Evolutionary conservation across 441 rosid genomes (phyloP).

Genomic region (Erodium trifolium): DNA sequence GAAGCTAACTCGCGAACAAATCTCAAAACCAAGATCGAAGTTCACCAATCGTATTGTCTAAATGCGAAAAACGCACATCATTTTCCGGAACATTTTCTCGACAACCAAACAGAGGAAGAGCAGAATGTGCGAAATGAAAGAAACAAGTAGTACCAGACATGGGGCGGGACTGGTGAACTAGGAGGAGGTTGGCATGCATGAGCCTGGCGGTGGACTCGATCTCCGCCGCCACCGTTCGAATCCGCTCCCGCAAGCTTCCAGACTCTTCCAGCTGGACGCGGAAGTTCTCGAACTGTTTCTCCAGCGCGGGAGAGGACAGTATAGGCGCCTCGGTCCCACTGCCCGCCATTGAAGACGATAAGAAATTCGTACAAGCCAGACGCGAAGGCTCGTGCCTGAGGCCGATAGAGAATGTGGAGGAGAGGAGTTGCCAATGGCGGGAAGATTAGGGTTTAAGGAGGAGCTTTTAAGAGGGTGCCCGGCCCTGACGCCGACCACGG

Average conservation of each 20-base stretch:
- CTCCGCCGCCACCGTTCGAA: constrained; percentile 63
- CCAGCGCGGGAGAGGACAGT: constrained; percentile 32
- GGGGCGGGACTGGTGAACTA: constrained; percentile 79
- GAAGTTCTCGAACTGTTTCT: constrained; percentile 70
- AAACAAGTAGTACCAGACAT: constrained; percentile 44
- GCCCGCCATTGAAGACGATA: constrained; percentile 35
- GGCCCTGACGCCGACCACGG: no score
- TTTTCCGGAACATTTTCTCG: background rate
- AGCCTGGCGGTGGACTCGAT: constrained; percentile 69
- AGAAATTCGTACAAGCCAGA: no score
- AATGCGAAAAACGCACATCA: background rate
- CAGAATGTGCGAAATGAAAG: background rate
- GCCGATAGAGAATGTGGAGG: constrained; percentile 13
- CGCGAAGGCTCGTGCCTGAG: no score
- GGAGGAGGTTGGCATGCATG: constrained; percentile 65
- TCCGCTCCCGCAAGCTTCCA: constrained; percentile 60
- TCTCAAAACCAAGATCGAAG: background rate
- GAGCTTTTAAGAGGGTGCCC: constrained; percentile 24
- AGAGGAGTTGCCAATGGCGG: constrained; percentile 19
- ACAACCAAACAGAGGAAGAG: background rate
- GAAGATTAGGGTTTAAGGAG: constrained; percentile 16
- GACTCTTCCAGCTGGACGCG: constrained; percentile 66
- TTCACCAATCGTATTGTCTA: background rate
- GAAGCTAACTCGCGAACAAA: background rate
- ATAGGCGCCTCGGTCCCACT: constrained; percentile 24